These are phyloP conservation scores for Macadamia tetraphylla DNA, from an alignment of 164 flowering plant species.

Conservation along the genomic window DNA sequence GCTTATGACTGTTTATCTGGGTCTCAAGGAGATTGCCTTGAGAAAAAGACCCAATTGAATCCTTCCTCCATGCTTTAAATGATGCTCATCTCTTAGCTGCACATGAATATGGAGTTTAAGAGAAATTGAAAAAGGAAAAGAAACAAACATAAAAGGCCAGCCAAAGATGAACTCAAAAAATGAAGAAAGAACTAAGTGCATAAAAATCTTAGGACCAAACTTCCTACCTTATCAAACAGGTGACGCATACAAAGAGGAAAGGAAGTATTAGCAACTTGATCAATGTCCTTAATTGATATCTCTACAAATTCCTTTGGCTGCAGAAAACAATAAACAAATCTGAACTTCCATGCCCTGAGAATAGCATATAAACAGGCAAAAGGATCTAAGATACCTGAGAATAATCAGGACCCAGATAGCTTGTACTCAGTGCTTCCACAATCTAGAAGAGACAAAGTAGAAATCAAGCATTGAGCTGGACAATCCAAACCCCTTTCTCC, in stretches of 20 bases:
- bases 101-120: constrained; percentile 5
- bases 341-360: neutral
- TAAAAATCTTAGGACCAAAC: neutral
- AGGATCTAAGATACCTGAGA: constrained; percentile 54
- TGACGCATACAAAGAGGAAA: constrained; percentile 96
- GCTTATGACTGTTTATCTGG: neutral
- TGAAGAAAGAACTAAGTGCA: neutral
- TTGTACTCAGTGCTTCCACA: constrained; percentile 75
- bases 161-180: neutral
- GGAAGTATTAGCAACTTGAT: constrained; percentile 69
- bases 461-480: constrained; percentile 8
- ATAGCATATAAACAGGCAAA: constrained; percentile 2
- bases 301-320: constrained; percentile 74
- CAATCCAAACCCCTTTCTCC: neutral
- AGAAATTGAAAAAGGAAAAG: neutral
- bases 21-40: constrained; percentile 43
- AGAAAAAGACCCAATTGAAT: constrained; percentile 96
- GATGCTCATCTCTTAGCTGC: constrained; percentile 96
- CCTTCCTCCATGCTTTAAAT: constrained; percentile 93
- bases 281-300: constrained; percentile 75
- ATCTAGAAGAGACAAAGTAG: constrained; percentile 37
- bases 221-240: constrained; percentile 74
- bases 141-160: neutral
- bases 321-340: constrained; percentile 6
- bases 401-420: constrained; percentile 93